These are phyloP conservation scores for Terfezia claveryi DNA, from an alignment of 495 filamentous ascomycete genomes.

Conservation along the genomic window DNA sequence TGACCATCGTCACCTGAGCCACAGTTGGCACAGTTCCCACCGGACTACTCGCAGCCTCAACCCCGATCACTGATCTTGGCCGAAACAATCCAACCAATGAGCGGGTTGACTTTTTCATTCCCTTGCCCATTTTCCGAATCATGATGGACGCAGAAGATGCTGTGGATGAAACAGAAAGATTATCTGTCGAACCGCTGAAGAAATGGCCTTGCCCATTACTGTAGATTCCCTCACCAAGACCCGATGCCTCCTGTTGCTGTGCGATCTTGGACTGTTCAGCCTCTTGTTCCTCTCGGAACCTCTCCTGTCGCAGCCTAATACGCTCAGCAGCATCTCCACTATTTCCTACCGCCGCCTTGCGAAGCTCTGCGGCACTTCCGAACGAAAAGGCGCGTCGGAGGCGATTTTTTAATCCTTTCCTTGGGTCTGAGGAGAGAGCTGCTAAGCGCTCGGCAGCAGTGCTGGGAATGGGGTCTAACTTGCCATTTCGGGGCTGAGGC, in stretches of 20 bases:
- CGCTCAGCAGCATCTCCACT: constrained; percentile 33
- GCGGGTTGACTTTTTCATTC: constrained; percentile 76
- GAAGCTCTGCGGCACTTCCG: constrained; percentile 80
- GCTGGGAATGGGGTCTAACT: constrained; percentile 23
- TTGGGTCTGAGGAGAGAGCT: constrained; percentile 47
- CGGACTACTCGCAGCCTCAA: constrained; percentile 41
- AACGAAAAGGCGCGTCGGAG: constrained; percentile 90
- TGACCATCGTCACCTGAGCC: constrained; percentile 79
- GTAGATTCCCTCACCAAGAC: constrained; percentile 86
- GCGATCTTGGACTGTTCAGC: constrained; percentile 79
- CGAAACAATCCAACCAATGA: constrained; percentile 89
- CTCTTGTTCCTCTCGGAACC: constrained; percentile 48
- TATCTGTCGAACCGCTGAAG: constrained; percentile 85
- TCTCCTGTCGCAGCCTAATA: constrained; percentile 47
- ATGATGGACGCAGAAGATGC: constrained; percentile 96
- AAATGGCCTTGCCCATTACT: constrained; percentile 53
- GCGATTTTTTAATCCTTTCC: constrained; percentile 59
- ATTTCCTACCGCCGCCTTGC: constrained; percentile 41
- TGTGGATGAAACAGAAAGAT: constrained; percentile 89
- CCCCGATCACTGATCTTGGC: constrained; percentile 74
- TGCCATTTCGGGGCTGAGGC: constrained; percentile 3
- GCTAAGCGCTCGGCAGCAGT: constrained; percentile 60
- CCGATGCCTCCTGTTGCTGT: constrained; percentile 70
- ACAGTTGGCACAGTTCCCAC: constrained; percentile 40
- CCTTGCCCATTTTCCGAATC: constrained; percentile 98